Conservation (phyloP, 768 basidiomycete species). For the Russula dissimulans region DNA sequence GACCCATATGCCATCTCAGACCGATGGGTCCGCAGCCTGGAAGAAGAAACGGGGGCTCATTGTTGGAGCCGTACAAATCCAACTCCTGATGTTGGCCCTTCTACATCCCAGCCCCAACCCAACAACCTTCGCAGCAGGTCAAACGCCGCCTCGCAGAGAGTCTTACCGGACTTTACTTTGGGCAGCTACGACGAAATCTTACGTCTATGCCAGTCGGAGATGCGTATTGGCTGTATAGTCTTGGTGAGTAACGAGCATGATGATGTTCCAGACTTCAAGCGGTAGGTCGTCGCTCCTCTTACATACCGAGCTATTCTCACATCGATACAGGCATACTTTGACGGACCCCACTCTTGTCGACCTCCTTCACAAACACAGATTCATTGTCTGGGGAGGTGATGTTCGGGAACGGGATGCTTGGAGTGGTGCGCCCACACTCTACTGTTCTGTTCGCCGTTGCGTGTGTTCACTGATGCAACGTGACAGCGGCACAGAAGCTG, state of each 20-base stretch:
- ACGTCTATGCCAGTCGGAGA: constrained; percentile 57
- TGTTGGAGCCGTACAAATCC: constrained; percentile 38
- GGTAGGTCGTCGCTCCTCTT: constrained; percentile 33
- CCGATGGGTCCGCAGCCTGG: constrained; percentile 69
- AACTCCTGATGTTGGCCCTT: constrained; percentile 34
- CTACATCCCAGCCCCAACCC: constrained; percentile 33
- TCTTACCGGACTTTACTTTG: constrained; percentile 72
- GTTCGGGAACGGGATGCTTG: constrained; percentile 76
- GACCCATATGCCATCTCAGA: constrained; percentile 52
- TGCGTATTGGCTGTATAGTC: constrained; percentile 68
- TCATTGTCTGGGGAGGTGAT: constrained; percentile 90
- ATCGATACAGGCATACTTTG: constrained; percentile 50
- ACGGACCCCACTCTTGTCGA: constrained; percentile 64
- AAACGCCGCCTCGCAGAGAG: constrained; percentile 32
- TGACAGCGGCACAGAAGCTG: constrained; percentile 58
- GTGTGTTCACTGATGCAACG: not conserved
- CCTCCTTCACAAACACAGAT: constrained; percentile 58
- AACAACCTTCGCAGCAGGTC: constrained; percentile 22
- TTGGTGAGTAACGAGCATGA: constrained; percentile 89
- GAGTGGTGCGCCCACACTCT: constrained; percentile 40
- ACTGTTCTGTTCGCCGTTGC: not conserved
- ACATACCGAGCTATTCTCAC: not conserved
- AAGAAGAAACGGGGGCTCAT: constrained; percentile 77
- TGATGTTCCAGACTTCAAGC: constrained; percentile 78
- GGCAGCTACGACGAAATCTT: constrained; percentile 79